Evolutionary conservation across 331 rosid genomes (phyloP).

Genomic region (Stylosanthes scabra): DNA sequence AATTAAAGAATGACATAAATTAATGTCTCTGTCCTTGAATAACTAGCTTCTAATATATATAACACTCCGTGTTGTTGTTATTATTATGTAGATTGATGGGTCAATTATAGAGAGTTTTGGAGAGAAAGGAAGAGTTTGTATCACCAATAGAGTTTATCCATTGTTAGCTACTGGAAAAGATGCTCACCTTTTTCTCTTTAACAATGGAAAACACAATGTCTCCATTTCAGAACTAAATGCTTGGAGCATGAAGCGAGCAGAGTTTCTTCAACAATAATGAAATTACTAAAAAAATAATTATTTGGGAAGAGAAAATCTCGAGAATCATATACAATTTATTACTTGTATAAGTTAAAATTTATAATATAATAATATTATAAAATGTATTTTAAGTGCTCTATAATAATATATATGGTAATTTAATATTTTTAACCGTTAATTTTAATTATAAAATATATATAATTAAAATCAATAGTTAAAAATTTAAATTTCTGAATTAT

Average conservation of each 20-base stretch:
- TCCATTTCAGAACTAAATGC: slow-evolving; percentile 53
- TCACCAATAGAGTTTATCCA: slow-evolving; percentile 75
- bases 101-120: slow-evolving; percentile 76
- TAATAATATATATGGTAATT: too few species aligned
- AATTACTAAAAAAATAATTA: not conserved
- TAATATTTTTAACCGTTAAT: too few species aligned
- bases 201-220: slow-evolving; percentile 55
- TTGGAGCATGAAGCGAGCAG: slow-evolving; percentile 70
- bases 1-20: too few species aligned
- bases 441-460: too few species aligned
- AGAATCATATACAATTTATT: not conserved
- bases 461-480: too few species aligned
- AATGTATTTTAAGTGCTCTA: too few species aligned
- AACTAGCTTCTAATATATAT: too few species aligned
- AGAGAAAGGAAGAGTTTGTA: slow-evolving; percentile 61
- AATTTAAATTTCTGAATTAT: too few species aligned
- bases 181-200: slow-evolving; percentile 64
- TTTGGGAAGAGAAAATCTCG: too few species aligned
- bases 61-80: not conserved
- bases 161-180: slow-evolving; percentile 50
- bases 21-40: too few species aligned
- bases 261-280: slow-evolving; percentile 16
- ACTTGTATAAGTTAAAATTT: too few species aligned
- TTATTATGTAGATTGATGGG: slow-evolving; percentile 60
- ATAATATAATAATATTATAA: too few species aligned